Base-by-base conservation (phyloP, 345 rosid species). In the Microthlaspi erraticum region DNA sequence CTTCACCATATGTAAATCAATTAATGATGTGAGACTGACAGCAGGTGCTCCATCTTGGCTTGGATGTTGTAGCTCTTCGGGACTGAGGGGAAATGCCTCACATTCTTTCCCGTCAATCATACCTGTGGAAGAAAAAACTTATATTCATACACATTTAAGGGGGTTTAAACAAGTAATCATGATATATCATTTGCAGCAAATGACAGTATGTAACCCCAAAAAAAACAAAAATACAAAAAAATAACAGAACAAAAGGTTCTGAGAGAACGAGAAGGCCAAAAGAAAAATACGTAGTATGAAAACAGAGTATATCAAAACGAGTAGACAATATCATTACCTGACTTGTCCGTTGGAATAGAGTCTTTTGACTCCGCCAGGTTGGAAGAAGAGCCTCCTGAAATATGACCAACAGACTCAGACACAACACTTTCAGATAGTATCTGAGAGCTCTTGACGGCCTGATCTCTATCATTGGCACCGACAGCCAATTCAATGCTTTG, bases 311-410 rank as follows among this genome's bases (percentile, higher is more conserved):
- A 38, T 33, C 52, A 46, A 65, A 32, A 44, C 36, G 13, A 71
- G 49, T 19, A 68, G 48, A 38, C 61, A 51, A 71, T 17, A 48
- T 78, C 31, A 62, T 39, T 75, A 90, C 94, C 87, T 64, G 82
- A 73, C 41, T 70, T 78, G 23, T 72, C 64, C 5, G 33, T 51
- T 72, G 55, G 64, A 76, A 58, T 50, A 56, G 80, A 46, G 79
- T 79, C 78, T 58, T 79, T 72, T 18, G 78, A 71, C 51, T 39
- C 81, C 26, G 23, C 50, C 63, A 68, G 62, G 77, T 83, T 70
- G 60, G 77, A 76, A 54, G 50, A 64, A 13, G 68, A 13, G 57
- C 41, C 66, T 64, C 26, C 78, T 18, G 68, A 73, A 10, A 53
- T 75, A 23, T 59, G 49, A 3, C 54, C 76, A 70, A 29, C 70